Evolutionary conservation across 805 yeast genomes (phyloP), one percentile per base, ranked within the genome.

Genomic region (Candida fluviatilis): DNA sequence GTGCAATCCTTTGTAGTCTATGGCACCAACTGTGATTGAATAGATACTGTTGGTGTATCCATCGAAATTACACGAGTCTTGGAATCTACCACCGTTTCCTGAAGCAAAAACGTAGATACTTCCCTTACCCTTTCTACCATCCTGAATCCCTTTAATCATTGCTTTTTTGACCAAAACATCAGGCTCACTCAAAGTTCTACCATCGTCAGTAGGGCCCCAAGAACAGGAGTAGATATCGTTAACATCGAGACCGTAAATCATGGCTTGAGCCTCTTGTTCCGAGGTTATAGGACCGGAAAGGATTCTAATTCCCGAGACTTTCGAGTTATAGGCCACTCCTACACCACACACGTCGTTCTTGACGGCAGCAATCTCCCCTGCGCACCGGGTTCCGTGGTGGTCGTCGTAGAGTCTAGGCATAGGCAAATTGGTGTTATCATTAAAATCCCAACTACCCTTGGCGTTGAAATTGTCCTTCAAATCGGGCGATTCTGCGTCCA

Each of bases 201-300:
- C 99, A 57, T 91, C 86, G 59, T 93, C 99, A 2, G 88, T 76
- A 2, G 99, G 99, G 5, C 99, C 99, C 99, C 99, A 93, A 3
- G 96, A 88, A 60, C 99, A 93, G 3, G 96, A 86, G 58, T 89
- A 93, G 28, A 93, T 93, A 58, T 93, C 96, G 60, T 93, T 93
- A 18, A 78, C 75, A 44, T 87, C 90, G 46, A 84, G 65, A 0
- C 80, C 90, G 60, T 85, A 84, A 26, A 85, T 72, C 71, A 93
- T 67, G 1, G 98, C 84, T 2, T 84, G 78, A 0, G 98, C 98
- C 60, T 93, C 99, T 46, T 90, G 95, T 41, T 82, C 95, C 2
- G 86, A 68, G 2, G 91, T 78, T 35, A 93, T 76, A 33, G 75
- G 69, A 2, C 88, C 95, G 1, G 95, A 83, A 33, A 93, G 71